A percentile compares a stretch with the other conserved stretches of the same genome.
Conservation (phyloP, 192 early-diverging fungal species). For the Phlyctochytrium planicorne region DNA sequence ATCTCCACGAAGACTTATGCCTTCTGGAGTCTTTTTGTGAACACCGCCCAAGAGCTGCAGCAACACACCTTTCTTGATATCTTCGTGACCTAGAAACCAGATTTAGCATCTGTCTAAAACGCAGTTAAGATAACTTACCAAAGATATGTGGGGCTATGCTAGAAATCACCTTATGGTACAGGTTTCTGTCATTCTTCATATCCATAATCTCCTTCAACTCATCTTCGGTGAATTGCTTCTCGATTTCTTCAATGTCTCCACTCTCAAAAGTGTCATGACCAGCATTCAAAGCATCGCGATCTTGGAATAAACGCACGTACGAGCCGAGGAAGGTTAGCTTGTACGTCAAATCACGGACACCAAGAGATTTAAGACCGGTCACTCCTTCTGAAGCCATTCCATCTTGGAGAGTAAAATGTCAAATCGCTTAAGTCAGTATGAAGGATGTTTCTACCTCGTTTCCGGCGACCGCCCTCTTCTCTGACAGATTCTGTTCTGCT, state of each 20-base stretch:
- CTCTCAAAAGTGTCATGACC: conserved; percentile 62
- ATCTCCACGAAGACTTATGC: conserved; percentile 93
- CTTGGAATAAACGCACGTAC: conserved; percentile 67
- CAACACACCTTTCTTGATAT: conserved; percentile 92
- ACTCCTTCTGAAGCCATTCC: conserved; percentile 75
- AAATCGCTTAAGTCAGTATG: conserved; percentile 25
- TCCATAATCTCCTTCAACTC: conserved; percentile 78
- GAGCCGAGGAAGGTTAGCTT: conserved; percentile 86
- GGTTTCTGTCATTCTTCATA: conserved; percentile 58
- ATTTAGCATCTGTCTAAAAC: background rate
- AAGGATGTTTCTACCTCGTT: too few relatives aligned
- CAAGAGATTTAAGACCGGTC: conserved; percentile 81
- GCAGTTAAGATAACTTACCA: conserved; percentile 45
- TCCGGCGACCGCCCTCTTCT: conserved; percentile 40
- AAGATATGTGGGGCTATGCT: conserved; percentile 90
- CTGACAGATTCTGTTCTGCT: conserved; percentile 57
- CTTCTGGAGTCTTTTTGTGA: conserved; percentile 89
- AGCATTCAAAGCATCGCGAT: conserved; percentile 43
- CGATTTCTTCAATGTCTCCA: conserved; percentile 55
- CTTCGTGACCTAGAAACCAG: conserved; percentile 72
- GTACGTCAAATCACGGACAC: conserved; percentile 92
- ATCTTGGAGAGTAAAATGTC: conserved; percentile 27
- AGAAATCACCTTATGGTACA: conserved; percentile 76
- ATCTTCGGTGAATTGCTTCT: conserved; percentile 56
- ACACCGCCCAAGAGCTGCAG: conserved; percentile 95